Base-by-base conservation (phyloP, 2,329 filamentous ascomycete species). In the Ceratocystiopsis brevicomis region DNA sequence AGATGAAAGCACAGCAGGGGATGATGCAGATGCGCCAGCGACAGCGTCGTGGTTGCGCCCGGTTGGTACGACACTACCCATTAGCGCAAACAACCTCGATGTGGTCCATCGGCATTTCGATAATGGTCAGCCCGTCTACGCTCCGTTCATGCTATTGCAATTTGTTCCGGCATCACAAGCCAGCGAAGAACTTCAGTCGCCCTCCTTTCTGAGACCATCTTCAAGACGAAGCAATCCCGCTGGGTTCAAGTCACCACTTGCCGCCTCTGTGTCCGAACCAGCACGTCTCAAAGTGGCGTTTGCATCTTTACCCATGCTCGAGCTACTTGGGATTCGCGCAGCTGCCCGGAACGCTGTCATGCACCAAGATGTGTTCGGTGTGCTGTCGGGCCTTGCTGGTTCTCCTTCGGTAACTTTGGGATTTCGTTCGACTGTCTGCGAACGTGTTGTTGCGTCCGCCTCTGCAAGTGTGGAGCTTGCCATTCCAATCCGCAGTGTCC, bases 291-390 rank as follows among this genome's bases (percentile, higher is more conserved):
- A 56, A 43, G 60, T 73, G 32, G 54, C 61, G 9, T 68, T 63
- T 52, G 65, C 62, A 14, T 49, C 50, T 3, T 18, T 34, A 1
- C 43, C 48, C 1, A 62, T 69, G 40, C 57, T 67, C 0, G 62
- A 68, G 12, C 55, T 69, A 12, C 59, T 75, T 1, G 62, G 64
- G 13, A 56, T 69, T 3, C 56, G 56, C 15, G 52, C 57, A 33
- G 53, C 57, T 13, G 53, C 54, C 3, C 50, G 53, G 3, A 56
- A 59, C 2, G 54, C 58, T 2, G 57, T 67, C 15, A 53, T 61
- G 40, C 61, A 66, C 39, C 63, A 61, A 48, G 69, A 76, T 46
- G 60, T 74, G 13, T 76, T 76, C 52, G 61, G 64, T 37, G 63
- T 74, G n/a, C 60, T 76, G 5, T 56, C 60, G 5, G 61, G 67